Percentiles rank a stretch among this genome's conserved stretches.
Conservation (phyloP, 768 basidiomycete species). For the Tulasnella sp. region DNA sequence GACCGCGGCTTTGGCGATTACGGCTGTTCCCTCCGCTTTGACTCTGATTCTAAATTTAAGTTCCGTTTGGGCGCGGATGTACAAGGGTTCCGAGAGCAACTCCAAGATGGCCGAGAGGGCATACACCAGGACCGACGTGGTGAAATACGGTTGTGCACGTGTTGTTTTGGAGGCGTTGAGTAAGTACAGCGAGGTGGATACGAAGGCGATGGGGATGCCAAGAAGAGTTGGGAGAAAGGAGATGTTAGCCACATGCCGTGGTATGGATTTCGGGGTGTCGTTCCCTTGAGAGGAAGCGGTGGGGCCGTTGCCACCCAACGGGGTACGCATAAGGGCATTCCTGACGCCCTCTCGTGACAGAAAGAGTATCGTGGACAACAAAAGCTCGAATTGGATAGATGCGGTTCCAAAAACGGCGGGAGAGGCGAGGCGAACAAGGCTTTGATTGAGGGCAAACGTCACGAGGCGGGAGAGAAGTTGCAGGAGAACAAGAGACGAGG, state of each 20-base stretch:
- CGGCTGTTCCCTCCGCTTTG: conserved; percentile 73
- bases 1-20: conserved; percentile 55
- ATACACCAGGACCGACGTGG: conserved; percentile 52
- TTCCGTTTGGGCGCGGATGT: conserved; percentile 59
- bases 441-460: conserved; percentile 85
- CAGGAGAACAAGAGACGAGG: conserved; percentile 63
- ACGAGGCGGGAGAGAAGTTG: conserved; percentile 74
- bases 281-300: conserved; percentile 5
- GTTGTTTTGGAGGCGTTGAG: conserved; percentile 41
- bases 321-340: conserved; percentile 63
- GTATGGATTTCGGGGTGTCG: conserved; percentile 8
- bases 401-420: conserved; percentile 77
- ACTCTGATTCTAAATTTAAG: conserved; percentile 60
- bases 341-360: conserved; percentile 88
- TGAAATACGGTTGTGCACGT: conserved; percentile 51
- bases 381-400: conserved; percentile 85
- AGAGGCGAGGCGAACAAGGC: conserved; percentile 67
- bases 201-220: conserved; percentile 51
- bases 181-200: conserved; percentile 43
- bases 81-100: conserved; percentile 70
- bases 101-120: conserved; percentile 63
- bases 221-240: conserved; percentile 52
- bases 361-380: conserved; percentile 83
- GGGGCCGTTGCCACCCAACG: neutral
- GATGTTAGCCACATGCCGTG: conserved; percentile 34